Base-by-base conservation (phyloP, 768 basidiomycete genomes). In the Mycena crocata region DNA sequence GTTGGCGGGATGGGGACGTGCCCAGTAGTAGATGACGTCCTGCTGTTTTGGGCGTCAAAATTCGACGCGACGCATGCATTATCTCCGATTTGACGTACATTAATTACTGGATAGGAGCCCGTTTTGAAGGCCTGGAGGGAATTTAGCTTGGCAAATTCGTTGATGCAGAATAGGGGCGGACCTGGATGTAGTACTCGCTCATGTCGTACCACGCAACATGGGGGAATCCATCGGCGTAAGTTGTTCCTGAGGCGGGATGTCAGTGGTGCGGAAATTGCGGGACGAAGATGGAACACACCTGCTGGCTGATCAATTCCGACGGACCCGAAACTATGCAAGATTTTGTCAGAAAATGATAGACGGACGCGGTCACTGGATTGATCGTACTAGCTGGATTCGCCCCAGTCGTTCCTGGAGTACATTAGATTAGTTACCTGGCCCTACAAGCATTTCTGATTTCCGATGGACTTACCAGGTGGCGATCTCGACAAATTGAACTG, bases 331-430 rank as follows among this genome's bases (percentile, higher is more conserved):
- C 85, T 86, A 60, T 14, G 31, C 44, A 34, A 31, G 51, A 26
- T 9, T 8, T 19, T 24, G 13, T 23, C 64, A 10, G 21, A 34
- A 9, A 34, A n/a, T 13, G n/a, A 3, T 35, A 21, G 23, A 14
- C 21, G n/a, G 26, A 26, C 7, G 5, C 17, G 17, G 51, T 14
- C 2, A 21, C 9, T 30, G 28, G 30, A 45, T 49, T 17, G 14
- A 14, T n/a, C 32, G 21, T 71, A 86, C 84, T 94, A 93, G 72
- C 89, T 86, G 1, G 90, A 90, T 79, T 94, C 93, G 69, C 91
- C 91, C 68, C 83, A 93, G 74, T 93, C 90, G 78, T 94, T 94
- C 84, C 85, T 86, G 46, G 10, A 28, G 46, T 49, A 30, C 30
- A 37, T 54, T 15, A 9, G 40, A 26, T 21, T 35, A 5, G n/a